Percentiles rank a stretch among this genome's conserved stretches.
These are phyloP conservation scores for Didymellaceae sp. DNA, from an alignment of 2,329 filamentous ascomycete genomes.

Conservation along the genomic window DNA sequence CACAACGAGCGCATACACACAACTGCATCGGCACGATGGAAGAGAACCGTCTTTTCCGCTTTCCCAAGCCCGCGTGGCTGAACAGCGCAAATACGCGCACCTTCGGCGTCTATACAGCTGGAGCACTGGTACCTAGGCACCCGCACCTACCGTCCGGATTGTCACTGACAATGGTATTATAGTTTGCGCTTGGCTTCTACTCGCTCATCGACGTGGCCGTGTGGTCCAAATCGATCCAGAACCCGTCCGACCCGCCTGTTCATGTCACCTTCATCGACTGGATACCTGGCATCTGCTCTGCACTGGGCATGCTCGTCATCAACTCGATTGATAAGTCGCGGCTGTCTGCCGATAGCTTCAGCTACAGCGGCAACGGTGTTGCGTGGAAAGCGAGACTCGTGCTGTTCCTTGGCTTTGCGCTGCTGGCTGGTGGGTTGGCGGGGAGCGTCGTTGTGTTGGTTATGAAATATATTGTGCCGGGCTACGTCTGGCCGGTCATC, in stretches of 20 bases:
- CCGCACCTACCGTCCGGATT: neutral
- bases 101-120: constrained; percentile 70
- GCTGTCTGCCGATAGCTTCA: constrained; percentile 68
- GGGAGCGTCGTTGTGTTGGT: constrained; percentile 72
- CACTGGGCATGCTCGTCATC: constrained; percentile 74
- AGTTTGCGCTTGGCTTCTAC: constrained; percentile 76
- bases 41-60: constrained; percentile 68
- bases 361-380: constrained; percentile 68
- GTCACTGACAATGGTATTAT: constrained; percentile 2
- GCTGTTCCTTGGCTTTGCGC: constrained; percentile 72
- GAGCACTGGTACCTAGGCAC: constrained; percentile 63
- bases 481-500: constrained; percentile 65
- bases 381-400: constrained; percentile 75
- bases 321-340: constrained; percentile 74
- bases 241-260: constrained; percentile 61
- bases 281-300: constrained; percentile 73
- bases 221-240: constrained; percentile 67
- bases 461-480: constrained; percentile 69
- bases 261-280: constrained; percentile 75
- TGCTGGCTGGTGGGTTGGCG: constrained; percentile 71
- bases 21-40: constrained; percentile 46
- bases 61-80: constrained; percentile 70
- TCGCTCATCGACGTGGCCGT: constrained; percentile 71
- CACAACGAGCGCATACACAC: constrained; percentile 11
- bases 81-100: constrained; percentile 69